These are phyloP conservation scores for Euphorbia celastroides DNA, from an alignment of 441 rosid species.

Conservation along the genomic window DNA sequence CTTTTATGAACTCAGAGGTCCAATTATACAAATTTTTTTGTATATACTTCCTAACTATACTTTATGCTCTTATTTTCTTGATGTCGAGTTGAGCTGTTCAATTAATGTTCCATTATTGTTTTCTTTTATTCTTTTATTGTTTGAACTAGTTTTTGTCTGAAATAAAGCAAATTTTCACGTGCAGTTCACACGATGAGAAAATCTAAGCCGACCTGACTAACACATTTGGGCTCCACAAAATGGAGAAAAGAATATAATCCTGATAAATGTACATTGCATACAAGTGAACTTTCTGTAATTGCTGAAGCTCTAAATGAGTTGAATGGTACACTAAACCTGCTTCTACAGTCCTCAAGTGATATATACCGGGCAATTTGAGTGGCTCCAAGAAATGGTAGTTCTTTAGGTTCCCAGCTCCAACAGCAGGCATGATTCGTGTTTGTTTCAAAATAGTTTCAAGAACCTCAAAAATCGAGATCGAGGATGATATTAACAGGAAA, in stretches of 20 bases:
- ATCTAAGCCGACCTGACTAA: no score
- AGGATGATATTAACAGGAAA: conserved; percentile 35
- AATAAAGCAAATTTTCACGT: no score
- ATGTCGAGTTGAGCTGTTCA: no score
- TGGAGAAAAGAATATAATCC: background rate
- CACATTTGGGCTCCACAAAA: background rate
- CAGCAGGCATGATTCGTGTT: background rate
- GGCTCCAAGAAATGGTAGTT: background rate
- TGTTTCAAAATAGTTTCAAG: conserved; percentile 18
- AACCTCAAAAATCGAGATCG: conserved; percentile 37
- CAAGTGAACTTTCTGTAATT: conserved; percentile 5
- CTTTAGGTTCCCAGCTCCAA: conserved; percentile 7
- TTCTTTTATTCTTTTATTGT: no score
- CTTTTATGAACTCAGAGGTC: no score
- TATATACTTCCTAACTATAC: no score
- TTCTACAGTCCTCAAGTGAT: background rate
- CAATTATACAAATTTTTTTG: no score
- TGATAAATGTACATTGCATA: conserved; percentile 4
- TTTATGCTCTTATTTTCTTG: no score
- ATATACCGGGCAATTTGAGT: conserved; percentile 2
- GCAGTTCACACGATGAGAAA: no score
- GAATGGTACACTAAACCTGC: conserved; percentile 18
- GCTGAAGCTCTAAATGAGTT: conserved; percentile 14
- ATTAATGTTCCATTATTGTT: no score
- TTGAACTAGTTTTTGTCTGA: no score